Base-by-base conservation (phyloP, 164 flowering plant genomes). In the Cinnamomum chago region DNA sequence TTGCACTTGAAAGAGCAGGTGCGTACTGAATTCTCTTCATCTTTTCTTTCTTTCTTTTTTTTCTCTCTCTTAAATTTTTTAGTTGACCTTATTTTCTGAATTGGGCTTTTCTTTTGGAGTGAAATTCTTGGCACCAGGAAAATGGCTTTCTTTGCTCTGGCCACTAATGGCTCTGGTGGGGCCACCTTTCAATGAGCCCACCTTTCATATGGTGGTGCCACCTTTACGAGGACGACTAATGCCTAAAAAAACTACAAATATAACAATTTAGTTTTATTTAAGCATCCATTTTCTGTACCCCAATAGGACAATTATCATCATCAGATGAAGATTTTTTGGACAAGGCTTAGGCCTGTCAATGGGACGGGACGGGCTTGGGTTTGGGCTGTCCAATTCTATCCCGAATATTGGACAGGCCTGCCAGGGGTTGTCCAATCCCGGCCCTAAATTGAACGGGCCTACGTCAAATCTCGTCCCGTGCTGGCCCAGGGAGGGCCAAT, bases 1-100 rank as follows among this genome's bases (percentile, higher is more conserved):
- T 68, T 84, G 30, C 76, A 50, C 60, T 64, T 52, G 20, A 89
- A 69, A 79, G 84, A 74, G 51, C 84, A 85, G 94, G 98, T 91
- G 75, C 17, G 76, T 76, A 10, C 13, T 28, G 35, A 62, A 72
- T 50, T 15, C 2, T 30, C 28, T 40, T 22, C 15, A 1, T 50
- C 22, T 68, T 24, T n/a, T 18, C 5, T 15, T 30, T 30, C 6
- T 4, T 2, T 15, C 18, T 30, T 18, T 5, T 0, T 30, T 28
- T 15, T 30, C 18, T 30, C 1, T 14, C 4, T 55, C 60, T 55
- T 1, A 40, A 35, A 7, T 40, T 40, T 40, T 40, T 55, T 55
- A 55, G 3, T 55, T 14, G 60, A 3, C 3, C 20, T 15, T 3
- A 55, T 3, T 55, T 14, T 55, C n/a, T 15, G 60, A 12, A 55